Evolutionary conservation across 1,284 basidiomycete genomes (phyloP).

Genomic region (Leucoagaricus sp.): DNA sequence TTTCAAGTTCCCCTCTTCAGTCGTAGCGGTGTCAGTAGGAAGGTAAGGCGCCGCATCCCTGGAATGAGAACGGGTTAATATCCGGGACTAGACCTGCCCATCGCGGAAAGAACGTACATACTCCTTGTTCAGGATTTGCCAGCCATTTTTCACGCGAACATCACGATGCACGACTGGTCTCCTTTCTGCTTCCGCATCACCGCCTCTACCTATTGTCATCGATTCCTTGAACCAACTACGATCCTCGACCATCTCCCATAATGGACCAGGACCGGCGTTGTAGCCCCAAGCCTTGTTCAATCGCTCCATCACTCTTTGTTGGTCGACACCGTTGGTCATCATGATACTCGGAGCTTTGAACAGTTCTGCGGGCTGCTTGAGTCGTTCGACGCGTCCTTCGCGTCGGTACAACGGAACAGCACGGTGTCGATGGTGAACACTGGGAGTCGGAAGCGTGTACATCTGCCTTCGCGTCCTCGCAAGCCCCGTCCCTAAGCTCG

Average conservation of each 20-base stretch:
- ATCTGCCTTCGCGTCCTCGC: constrained; percentile 42
- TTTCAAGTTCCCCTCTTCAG: constrained; percentile 47
- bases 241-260: constrained; percentile 76
- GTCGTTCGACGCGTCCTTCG: constrained; percentile 53
- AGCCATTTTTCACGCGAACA: constrained; percentile 44
- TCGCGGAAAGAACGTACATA: constrained; percentile 36
- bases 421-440: constrained; percentile 66
- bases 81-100: constrained; percentile 4
- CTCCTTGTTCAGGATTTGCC: constrained; percentile 47
- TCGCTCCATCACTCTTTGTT: constrained; percentile 44
- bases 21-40: constrained; percentile 48
- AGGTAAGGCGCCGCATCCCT: constrained; percentile 62
- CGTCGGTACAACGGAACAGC: constrained; percentile 58
- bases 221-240: constrained; percentile 76
- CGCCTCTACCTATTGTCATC: constrained; percentile 17
- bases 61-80: constrained; percentile 18
- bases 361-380: constrained; percentile 47
- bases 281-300: constrained; percentile 67
- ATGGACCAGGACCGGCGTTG: constrained; percentile 70
- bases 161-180: constrained; percentile 59
- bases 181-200: constrained; percentile 45
- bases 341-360: constrained; percentile 38
- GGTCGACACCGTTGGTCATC: constrained; percentile 50
- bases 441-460: constrained; percentile 57
- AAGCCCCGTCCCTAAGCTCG: constrained; percentile 1